Conservation (phyloP, 768 basidiomycete genomes). For the Suillus occidentalis region DNA sequence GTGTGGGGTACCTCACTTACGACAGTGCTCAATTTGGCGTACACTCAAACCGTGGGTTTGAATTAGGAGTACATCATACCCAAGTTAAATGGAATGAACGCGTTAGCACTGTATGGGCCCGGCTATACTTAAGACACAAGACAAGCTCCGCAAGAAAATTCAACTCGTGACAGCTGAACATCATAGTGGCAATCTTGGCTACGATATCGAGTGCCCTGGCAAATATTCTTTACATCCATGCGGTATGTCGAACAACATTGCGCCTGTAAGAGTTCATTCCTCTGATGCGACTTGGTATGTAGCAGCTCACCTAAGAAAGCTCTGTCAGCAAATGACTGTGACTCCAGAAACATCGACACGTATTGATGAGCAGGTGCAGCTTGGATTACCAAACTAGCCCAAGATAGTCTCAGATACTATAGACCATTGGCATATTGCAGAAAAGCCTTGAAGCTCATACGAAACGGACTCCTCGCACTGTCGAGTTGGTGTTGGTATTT, state of each 20-base stretch:
- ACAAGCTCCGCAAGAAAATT: conserved; percentile 38
- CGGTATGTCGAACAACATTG: conserved; percentile 47
- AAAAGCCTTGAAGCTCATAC: neutral
- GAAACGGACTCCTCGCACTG: neutral
- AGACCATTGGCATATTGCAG: neutral
- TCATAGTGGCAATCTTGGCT: conserved; percentile 22
- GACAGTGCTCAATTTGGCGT: neutral
- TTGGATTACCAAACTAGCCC: neutral
- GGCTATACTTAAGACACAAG: conserved; percentile 35
- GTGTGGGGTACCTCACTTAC: neutral
- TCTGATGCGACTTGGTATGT: neutral
- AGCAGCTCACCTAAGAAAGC: neutral
- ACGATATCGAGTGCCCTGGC: conserved; percentile 34
- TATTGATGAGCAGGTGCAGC: neutral
- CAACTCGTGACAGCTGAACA: conserved; percentile 17
- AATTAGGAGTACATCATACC: neutral
- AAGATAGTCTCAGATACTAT: neutral
- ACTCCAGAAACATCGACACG: neutral
- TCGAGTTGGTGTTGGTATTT: neutral
- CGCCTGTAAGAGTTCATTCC: conserved; percentile 29
- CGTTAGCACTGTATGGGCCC: neutral
- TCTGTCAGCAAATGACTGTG: neutral
- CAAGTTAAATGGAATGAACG: neutral
- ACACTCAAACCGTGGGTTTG: neutral
- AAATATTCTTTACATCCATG: conserved; percentile 43